Evolutionary conservation across 106 monocot genomes (phyloP), one percentile per base, ranked within the genome.

Genomic region (Acorus calamus): DNA sequence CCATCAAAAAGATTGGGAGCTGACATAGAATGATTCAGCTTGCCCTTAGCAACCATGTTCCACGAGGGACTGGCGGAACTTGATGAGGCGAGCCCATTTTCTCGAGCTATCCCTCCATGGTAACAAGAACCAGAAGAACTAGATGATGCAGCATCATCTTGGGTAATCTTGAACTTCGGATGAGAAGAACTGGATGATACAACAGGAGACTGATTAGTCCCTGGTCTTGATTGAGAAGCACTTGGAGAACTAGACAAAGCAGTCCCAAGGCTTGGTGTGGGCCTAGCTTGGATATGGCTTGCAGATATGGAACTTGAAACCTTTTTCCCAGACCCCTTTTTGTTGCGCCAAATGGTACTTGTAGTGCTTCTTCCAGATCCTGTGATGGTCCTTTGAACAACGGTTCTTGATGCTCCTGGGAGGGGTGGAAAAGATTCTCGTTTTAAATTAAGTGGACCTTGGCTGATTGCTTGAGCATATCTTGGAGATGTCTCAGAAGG

Each of bases 391-490:
- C 78, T 76, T 44, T 76, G 66, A 49, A 69, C 71, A 52, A 14
- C 56, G 53, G 43, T 77, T 50, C 57, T 68, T 68, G 68, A 75
- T 43, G 69, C 56, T 58, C 87, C 87, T 58, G 91, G 83, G 42
- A 98, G 72, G 58, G 96, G 96, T 55, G 96, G 96, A 66, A 98
- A 98, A 49, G 80, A 81, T 48, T 86, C 84, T 46, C 83, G 82
- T 53, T 64, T 68, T 50, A 91, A 80, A 6, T 28, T 65, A 11
- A 78, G 64, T 44, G 73, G 14, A 64, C 60, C 71, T 49, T 79
- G 77, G 70, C 60, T 78, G 60, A 98, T 62, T 48, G 76, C 84
- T 11, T 81, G 81, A 43, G 79, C 84, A 76, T 89, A 89, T 13
- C 81, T 74, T 11, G 80, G 64, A 2, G 88, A 74, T 41, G 75